These are phyloP conservation scores for Fomes fomentarius DNA, from an alignment of 1,284 basidiomycete genomes.

Conservation along the genomic window DNA sequence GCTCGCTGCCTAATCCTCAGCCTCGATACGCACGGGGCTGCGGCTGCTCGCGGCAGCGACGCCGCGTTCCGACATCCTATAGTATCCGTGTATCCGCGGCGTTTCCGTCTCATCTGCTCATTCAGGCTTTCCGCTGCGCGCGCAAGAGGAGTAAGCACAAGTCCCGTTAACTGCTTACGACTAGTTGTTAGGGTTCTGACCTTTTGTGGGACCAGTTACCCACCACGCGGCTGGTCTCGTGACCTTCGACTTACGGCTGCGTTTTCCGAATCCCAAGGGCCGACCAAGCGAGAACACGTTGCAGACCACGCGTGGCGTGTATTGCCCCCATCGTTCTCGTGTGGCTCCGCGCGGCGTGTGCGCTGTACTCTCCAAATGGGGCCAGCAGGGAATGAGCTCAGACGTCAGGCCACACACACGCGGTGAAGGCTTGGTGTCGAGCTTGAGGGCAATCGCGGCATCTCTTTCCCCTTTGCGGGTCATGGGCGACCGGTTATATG, in stretches of 20 bases:
- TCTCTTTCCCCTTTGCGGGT: no score
- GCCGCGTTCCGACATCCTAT: no score
- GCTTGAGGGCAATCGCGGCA: neutral
- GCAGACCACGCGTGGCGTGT: constrained; percentile 2
- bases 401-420: constrained; percentile 7
- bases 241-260: neutral
- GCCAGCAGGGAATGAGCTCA: constrained; percentile 1
- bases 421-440: neutral
- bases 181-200: no score
- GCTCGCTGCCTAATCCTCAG: neutral
- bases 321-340: neutral
- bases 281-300: constrained; percentile 4
- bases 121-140: no score
- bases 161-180: no score
- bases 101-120: no score
- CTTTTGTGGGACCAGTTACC: neutral
- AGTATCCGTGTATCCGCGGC: no score
- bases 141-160: no score
- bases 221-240: neutral
- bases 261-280: neutral
- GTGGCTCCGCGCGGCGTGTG: neutral
- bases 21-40: neutral
- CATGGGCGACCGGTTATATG: neutral
- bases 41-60: no score
- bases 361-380: neutral